Evolutionary conservation across 2,329 filamentous ascomycete species (phyloP).

Genomic region (Aspergillus felis): DNA sequence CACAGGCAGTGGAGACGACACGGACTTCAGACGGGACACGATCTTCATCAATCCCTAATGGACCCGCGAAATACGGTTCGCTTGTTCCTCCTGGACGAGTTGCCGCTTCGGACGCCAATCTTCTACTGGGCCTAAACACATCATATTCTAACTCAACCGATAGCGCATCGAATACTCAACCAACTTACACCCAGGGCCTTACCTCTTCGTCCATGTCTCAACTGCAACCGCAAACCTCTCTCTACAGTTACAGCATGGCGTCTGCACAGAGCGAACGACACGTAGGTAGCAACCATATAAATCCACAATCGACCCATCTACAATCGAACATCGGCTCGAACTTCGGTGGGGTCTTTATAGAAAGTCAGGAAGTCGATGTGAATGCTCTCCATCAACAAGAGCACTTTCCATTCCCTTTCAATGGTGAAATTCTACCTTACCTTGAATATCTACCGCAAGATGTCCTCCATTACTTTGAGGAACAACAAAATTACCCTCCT

Average conservation of each 20-base stretch:
- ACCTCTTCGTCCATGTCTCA: slow-evolving; percentile 13
- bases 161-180: slow-evolving; percentile 18
- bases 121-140: slow-evolving; percentile 49
- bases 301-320: slow-evolving; percentile 12
- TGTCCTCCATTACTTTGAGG: slow-evolving; percentile 54
- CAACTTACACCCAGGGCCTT: slow-evolving; percentile 19
- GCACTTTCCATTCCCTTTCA: slow-evolving; percentile 37
- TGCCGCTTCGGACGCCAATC: slow-evolving; percentile 31
- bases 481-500: slow-evolving; percentile 29
- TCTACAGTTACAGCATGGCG: slow-evolving; percentile 22
- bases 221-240: slow-evolving; percentile 16
- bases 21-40: slow-evolving; percentile 20
- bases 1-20: slow-evolving; percentile 31
- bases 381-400: slow-evolving; percentile 50
- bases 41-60: slow-evolving; percentile 17
- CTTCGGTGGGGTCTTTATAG: slow-evolving; percentile 58
- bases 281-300: slow-evolving; percentile 12
- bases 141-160: slow-evolving; percentile 32
- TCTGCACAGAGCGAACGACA: slow-evolving; percentile 16
- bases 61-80: slow-evolving; percentile 22
- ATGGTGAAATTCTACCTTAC: slow-evolving; percentile 67
- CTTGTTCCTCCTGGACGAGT: slow-evolving; percentile 43
- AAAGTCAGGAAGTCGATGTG: slow-evolving; percentile 75
- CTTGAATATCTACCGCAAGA: slow-evolving; percentile 69
- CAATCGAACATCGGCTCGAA: slow-evolving; percentile 17